phyloP scores from a whole-genome alignment of 306 rosid genomes.

The Vigna nakashimae region DNA sequence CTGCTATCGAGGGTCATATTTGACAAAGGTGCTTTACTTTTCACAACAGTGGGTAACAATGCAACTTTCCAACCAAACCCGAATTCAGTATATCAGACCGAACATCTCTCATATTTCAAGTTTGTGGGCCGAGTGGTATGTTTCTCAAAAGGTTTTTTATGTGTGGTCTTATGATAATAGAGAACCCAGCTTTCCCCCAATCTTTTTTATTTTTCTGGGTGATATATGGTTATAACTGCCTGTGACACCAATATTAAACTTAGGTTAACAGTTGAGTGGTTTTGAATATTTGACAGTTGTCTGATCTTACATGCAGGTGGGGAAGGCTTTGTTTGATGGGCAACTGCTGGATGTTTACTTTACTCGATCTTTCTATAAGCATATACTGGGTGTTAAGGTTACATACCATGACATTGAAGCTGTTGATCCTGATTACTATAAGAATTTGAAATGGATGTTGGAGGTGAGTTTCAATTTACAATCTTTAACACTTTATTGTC shows the following conservation, averaged over 20 bases:
- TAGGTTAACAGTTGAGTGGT: slow-evolving; percentile 31
- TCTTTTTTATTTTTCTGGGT: slow-evolving; percentile 7
- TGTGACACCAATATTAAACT: neutral
- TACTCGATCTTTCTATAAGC: slow-evolving; percentile 98
- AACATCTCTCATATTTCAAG: slow-evolving; percentile 97
- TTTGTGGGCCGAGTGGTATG: slow-evolving; percentile 99
- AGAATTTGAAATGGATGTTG: slow-evolving; percentile 97
- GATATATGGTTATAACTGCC: slow-evolving; percentile 2
- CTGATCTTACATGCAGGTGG: slow-evolving; percentile 73
- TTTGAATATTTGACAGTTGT: slow-evolving; percentile 32
- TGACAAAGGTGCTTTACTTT: slow-evolving; percentile 97
- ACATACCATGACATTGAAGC: slow-evolving; percentile 99
- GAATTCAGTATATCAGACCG: slow-evolving; percentile 96
- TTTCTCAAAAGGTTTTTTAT: slow-evolving; percentile 7
- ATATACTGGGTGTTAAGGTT: slow-evolving; percentile 95
- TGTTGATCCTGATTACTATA: slow-evolving; percentile 97
- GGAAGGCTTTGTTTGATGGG: slow-evolving; percentile 96
- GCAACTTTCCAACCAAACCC: slow-evolving; percentile 99
- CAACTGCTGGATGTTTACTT: slow-evolving; percentile 98
- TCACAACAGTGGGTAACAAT: slow-evolving; percentile 93
- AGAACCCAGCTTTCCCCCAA: neutral
- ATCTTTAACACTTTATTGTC: slow-evolving; percentile 16
- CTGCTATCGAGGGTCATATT: slow-evolving; percentile 93
- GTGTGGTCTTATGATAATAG: neutral
- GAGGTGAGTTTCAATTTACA: slow-evolving; percentile 71